Evolutionary conservation across 371 early-diverging fungal genomes (phyloP).

Genomic region (Nematocida ironsii): DNA sequence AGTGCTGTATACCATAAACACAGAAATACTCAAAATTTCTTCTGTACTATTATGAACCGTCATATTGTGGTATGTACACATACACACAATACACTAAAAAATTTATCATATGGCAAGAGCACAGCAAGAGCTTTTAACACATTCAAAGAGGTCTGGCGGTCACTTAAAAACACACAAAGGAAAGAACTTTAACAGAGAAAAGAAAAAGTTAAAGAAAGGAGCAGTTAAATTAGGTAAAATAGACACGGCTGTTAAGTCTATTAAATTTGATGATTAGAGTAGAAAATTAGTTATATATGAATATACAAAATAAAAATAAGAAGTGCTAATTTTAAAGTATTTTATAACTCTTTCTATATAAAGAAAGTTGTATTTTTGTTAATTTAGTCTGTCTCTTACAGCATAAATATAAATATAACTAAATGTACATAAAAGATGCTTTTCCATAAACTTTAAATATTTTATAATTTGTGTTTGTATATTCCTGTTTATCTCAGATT

Average conservation of each 20-base stretch:
- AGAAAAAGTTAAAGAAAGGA: constrained; percentile 56
- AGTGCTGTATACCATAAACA: too few species aligned
- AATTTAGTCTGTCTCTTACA: too few species aligned
- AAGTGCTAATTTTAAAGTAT: background rate
- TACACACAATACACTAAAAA: background rate
- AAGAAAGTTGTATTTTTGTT: background rate
- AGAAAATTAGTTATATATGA: background rate
- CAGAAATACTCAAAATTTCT: too few species aligned
- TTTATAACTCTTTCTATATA: background rate
- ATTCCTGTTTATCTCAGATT: too few species aligned
- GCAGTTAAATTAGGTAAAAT: constrained; percentile 31
- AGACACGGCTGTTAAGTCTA: constrained; percentile 51
- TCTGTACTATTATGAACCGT: too few species aligned
- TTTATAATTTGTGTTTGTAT: too few species aligned
- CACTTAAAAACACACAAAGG: constrained; percentile 58
- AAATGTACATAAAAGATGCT: too few species aligned
- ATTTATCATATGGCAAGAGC: constrained; percentile 23
- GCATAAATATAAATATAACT: too few species aligned
- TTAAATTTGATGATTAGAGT: constrained; percentile 53
- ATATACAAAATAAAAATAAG: background rate
- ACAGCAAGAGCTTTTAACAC: constrained; percentile 19
- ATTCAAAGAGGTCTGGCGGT: constrained; percentile 47
- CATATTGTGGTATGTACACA: too few species aligned
- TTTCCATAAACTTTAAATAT: too few species aligned
- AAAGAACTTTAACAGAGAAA: constrained; percentile 52